Evolutionary conservation across 257 asterid species (phyloP).

Genomic region (Nicotiana tomentosiformis): DNA sequence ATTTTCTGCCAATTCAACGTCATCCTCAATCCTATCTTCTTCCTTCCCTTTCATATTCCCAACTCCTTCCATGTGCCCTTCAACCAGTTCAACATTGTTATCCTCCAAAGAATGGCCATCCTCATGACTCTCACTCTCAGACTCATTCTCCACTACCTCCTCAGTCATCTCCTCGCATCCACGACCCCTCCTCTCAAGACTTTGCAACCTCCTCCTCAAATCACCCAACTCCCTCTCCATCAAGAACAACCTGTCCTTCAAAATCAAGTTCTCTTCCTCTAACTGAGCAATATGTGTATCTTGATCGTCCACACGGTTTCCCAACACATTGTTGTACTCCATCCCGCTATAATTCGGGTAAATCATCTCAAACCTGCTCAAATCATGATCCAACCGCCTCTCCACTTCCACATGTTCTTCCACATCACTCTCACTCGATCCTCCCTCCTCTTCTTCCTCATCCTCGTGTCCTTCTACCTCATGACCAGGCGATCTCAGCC

Average conservation of each 20-base stretch:
- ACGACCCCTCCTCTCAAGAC: slow-evolving; percentile 45
- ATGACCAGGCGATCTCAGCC: slow-evolving; percentile 69
- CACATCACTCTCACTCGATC: slow-evolving; percentile 78
- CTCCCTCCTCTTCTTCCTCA: slow-evolving; percentile 62
- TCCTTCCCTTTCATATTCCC: slow-evolving; percentile 18
- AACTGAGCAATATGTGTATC: slow-evolving; percentile 69
- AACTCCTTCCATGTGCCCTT: slow-evolving; percentile 22
- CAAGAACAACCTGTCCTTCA: slow-evolving; percentile 75
- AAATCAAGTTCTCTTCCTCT: slow-evolving; percentile 69
- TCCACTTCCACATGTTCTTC: slow-evolving; percentile 84
- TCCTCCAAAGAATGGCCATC: slow-evolving; percentile 47
- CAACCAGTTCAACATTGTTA: slow-evolving; percentile 40
- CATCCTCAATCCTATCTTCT: slow-evolving; percentile 1
- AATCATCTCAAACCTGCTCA: slow-evolving; percentile 80
- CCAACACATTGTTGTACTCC: slow-evolving; percentile 57
- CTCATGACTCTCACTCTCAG: slow-evolving; percentile 57
- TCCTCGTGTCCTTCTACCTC: slow-evolving; percentile 49
- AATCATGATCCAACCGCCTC: slow-evolving; percentile 75
- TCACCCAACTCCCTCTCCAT: slow-evolving; percentile 74
- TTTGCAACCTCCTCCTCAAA: slow-evolving; percentile 63
- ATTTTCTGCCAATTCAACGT: neutral
- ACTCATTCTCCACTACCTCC: slow-evolving; percentile 57
- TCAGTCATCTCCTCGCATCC: slow-evolving; percentile 38
- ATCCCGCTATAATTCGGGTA: slow-evolving; percentile 43
- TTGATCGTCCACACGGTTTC: slow-evolving; percentile 76